phyloP scores from a whole-genome alignment of 805 yeast genomes.

The Groenewaldozyma tartarivorans region DNA sequence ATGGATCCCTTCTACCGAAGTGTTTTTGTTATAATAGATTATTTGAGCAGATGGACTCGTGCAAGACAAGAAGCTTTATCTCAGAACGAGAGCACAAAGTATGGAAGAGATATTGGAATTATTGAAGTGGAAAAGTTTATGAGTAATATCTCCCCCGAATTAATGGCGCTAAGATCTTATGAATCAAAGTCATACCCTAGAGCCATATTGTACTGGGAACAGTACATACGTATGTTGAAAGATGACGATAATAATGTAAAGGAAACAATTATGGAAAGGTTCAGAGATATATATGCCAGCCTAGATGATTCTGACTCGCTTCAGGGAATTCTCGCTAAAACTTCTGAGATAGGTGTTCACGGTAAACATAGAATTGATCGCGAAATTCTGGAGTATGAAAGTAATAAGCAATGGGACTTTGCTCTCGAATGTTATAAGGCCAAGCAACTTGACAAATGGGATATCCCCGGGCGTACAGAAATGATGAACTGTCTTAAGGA shows the following conservation, averaged over 20 bases:
- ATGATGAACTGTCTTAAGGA: conserved; percentile 62
- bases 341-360: no score
- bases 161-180: conserved; percentile 69
- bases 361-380: conserved; percentile 62
- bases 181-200: conserved; percentile 82
- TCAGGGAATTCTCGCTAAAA: conserved; percentile 71
- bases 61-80: conserved; percentile 15
- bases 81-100: conserved; percentile 16
- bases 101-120: conserved; percentile 5
- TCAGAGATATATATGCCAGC: conserved; percentile 77
- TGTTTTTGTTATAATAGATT: conserved; percentile 71
- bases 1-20: conserved; percentile 61
- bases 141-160: conserved; percentile 48
- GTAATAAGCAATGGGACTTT: conserved; percentile 75
- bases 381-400: conserved; percentile 70
- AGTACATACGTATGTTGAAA: conserved; percentile 24
- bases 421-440: conserved; percentile 81
- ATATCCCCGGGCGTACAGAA: conserved; percentile 34
- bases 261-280: conserved; percentile 23
- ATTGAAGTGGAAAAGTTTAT: conserved; percentile 32
- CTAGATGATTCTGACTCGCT: conserved; percentile 85
- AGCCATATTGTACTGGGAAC: conserved; percentile 77
- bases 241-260: conserved; percentile 23
- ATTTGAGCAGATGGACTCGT: conserved; percentile 64
- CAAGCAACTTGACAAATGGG: conserved; percentile 23